Evolutionary conservation across 805 yeast genomes (phyloP), one percentile per base, ranked within the genome.

Genomic region (Starmerella vitae): DNA sequence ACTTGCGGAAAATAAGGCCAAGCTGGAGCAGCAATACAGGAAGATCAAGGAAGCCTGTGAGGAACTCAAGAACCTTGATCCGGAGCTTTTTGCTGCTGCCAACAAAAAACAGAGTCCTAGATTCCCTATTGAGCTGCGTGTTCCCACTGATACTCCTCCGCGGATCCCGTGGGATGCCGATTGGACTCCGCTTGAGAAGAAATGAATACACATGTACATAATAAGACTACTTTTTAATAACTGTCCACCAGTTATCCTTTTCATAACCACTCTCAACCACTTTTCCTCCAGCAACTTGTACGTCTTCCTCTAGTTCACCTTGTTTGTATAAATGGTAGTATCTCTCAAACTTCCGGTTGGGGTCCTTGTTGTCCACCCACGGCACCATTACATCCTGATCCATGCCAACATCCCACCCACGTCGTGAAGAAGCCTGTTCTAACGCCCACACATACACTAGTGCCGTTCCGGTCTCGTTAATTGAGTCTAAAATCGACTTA

Each of bases 391-490:
- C 81, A 55, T 91, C 98, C 56, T 83, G 97, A 38, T 80, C 85
- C 73, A 79, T 85, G 9, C 93, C 93, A 49, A 76, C 86, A 47
- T 79, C 76, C 61, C 84, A 91, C 0, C 97, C 97, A 51, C 97
- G 68, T 49, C 96, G 67, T 0, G 94, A 80, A 19, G 66, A 69
- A 41, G 77, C 80, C 58, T 91, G 98, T 48, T 91, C 98, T 37
- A 91, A 60, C 0, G 98, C 98, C 98, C 98, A 91, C 37, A 93
- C 93, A 57, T 88, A 91, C 6, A 91, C 71, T 51, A 91, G 61
- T 0, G 83, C 80, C 37, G 68, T 70, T 1, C 94, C 95, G 18
- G 14, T 9, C 30, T 57, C 65, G 3, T 13, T 14, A 38, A 91
- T 56, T 42, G 71, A 71, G 17, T 74, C 59, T 28, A 91, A 55